Evolutionary conservation across 495 filamentous ascomycete species (phyloP).

Genomic region (Penicillium silybi): DNA sequence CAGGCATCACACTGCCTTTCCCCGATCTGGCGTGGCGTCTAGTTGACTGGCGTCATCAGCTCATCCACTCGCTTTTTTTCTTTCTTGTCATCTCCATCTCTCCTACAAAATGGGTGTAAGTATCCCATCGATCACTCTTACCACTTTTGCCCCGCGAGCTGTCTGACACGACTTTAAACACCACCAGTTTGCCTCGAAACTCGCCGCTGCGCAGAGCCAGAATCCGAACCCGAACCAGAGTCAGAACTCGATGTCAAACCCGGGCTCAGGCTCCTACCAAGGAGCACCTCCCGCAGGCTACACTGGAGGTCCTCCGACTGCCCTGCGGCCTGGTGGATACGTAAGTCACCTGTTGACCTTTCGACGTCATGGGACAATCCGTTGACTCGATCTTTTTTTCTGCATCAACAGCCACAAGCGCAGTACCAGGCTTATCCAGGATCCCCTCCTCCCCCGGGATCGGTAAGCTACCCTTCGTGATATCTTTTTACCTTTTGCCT

Average conservation of each 20-base stretch:
- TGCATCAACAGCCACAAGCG: constrained; percentile 11
- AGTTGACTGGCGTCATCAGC: constrained; percentile 7
- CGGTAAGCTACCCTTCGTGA: constrained; percentile 33
- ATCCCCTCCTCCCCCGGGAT: constrained; percentile 27
- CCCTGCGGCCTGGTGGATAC: constrained; percentile 37
- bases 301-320: constrained; percentile 39
- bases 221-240: not conserved
- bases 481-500: not conserved
- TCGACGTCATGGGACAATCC: constrained; percentile 21
- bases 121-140: not conserved
- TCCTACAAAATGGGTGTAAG: constrained; percentile 36
- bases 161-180: constrained; percentile 5
- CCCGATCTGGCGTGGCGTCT: constrained; percentile 10
- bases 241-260: constrained; percentile 1
- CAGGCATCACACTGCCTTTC: not conserved
- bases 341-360: constrained; percentile 28
- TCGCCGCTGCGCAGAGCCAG: constrained; percentile 22
- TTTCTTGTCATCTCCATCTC: not conserved
- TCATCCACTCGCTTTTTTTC: constrained; percentile 2
- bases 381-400: not conserved
- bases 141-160: not conserved
- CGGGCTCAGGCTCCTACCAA: constrained; percentile 29
- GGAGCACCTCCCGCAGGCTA: constrained; percentile 42
- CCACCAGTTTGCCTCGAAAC: constrained; percentile 43
- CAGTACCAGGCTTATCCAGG: constrained; percentile 44